Evolutionary conservation across 495 filamentous ascomycete species (phyloP), one percentile per base, ranked within the genome.

Genomic region (Echria macrotheca): DNA sequence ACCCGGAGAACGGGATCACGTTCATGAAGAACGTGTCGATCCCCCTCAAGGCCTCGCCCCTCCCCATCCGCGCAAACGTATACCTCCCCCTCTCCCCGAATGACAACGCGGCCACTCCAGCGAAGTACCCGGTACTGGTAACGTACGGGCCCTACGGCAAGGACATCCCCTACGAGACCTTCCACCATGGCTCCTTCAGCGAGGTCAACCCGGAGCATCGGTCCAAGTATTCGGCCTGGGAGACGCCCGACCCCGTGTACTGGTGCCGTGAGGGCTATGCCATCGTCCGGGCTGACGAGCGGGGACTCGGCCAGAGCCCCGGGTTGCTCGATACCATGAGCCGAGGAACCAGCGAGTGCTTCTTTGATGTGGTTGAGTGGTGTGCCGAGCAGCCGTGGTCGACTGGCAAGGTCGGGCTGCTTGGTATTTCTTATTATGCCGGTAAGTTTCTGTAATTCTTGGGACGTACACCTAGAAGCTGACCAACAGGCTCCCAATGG

Each of bases 121-220:
- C 17, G 10, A 39, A 39, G 28, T 51, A 55, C 33, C 77, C 78
- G 1, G 77, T 78, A 0, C 56, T 82, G 0, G 68, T 77, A 2
- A 81, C 78, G 5, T 80, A 79, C 54, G 77, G 77, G 0, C 81
- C 83, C 1, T 86, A 86, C 53, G 83, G 81, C 9, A 85, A 86
- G 53, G 81, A 84, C 57, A 73, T 77, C 9, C 69, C 63, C 25
- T 80, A 78, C 57, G 47, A 55, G 17, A 65, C 60, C 60, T 79
- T 82, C 57, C 63, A 67, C 45, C 37, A 61, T 0, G 41, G 50
- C 9, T 68, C 63, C 25, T 78, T 73, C 28, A 22, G 47, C 19
- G 69, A 78, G 41, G 55, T 78, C 3, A 77, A 78, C 54, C 68
- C 69, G 3, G 65, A 65, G 35, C 73, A 78, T 35, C 48, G 53